Percentiles rank a stretch among this genome's conserved stretches.
These are phyloP conservation scores for Bipolaris oryzae DNA, from an alignment of 2,329 filamentous ascomycete species.

Conservation along the genomic window DNA sequence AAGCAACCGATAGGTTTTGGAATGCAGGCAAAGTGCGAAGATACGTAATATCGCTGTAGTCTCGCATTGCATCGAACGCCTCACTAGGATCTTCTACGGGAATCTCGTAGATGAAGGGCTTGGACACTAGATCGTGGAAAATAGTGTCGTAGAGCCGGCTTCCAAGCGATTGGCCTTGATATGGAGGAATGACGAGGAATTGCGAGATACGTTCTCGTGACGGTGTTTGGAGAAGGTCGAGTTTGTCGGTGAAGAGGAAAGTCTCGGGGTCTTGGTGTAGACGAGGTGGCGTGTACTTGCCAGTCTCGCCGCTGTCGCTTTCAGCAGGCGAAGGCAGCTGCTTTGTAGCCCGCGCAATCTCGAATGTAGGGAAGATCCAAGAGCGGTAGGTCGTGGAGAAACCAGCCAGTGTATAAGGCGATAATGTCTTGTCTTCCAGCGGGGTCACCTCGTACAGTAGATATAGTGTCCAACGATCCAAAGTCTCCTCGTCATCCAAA, in stretches of 20 bases:
- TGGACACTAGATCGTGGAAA: constrained; percentile 70
- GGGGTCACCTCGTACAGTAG: constrained; percentile 62
- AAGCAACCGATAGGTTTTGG: constrained; percentile 58
- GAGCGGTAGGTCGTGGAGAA: constrained; percentile 91
- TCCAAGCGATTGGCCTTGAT: constrained; percentile 81
- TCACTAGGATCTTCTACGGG: constrained; percentile 95
- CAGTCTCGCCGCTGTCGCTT: constrained; percentile 46
- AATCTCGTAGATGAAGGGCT: constrained; percentile 76
- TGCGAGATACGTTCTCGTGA: constrained; percentile 88
- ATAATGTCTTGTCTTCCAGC: constrained; percentile 30
- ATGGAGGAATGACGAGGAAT: constrained; percentile 88
- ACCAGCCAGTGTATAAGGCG: constrained; percentile 77
- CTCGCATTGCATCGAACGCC: constrained; percentile 79
- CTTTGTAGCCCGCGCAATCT: constrained; percentile 48
- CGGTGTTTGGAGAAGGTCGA: constrained; percentile 66
- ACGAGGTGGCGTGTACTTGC: constrained; percentile 43
- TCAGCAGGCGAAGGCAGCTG: constrained; percentile 41
- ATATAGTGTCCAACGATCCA: constrained; percentile 90
- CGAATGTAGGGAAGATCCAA: constrained; percentile 65
- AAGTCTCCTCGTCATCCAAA: constrained; percentile 70
- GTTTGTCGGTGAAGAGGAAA: constrained; percentile 36
- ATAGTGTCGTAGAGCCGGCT: constrained; percentile 80
- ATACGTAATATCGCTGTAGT: constrained; percentile 72
- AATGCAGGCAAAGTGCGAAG: constrained; percentile 67
- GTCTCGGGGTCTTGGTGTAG: constrained; percentile 39